Evolutionary conservation across 257 asterid species (phyloP).

Genomic region (Plantago ovata): DNA sequence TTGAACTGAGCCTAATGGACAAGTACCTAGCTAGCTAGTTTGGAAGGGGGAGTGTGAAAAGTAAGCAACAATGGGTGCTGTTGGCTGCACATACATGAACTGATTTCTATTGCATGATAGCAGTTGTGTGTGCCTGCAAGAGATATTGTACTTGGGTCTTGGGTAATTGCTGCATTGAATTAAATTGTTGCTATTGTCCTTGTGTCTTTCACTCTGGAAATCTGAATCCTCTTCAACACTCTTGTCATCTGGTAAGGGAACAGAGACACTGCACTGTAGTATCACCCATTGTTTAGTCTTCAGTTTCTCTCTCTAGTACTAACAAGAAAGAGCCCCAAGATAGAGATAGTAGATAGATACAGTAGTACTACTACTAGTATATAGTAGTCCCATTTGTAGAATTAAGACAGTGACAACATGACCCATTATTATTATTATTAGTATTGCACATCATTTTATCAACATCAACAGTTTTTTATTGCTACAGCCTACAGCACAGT

Average conservation of each 20-base stretch:
- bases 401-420: too few relatives aligned
- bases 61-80: conserved; percentile 3
- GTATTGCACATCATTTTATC: too few relatives aligned
- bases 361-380: too few relatives aligned
- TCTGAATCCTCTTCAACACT: conserved; percentile 5
- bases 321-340: too few relatives aligned
- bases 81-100: background rate
- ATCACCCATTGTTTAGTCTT: background rate
- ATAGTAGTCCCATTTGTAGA: too few relatives aligned
- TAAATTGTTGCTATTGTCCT: conserved; percentile 9
- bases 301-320: background rate
- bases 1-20: conserved; percentile 8
- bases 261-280: background rate
- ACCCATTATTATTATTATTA: too few relatives aligned
- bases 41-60: conserved; percentile 13
- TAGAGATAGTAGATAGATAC: too few relatives aligned
- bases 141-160: background rate
- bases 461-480: too few relatives aligned
- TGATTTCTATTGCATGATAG: conserved; percentile 19
- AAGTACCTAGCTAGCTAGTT: conserved; percentile 21
- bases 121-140: background rate
- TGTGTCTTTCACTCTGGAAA: background rate
- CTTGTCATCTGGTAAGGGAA: conserved; percentile 8
- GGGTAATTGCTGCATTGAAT: background rate
- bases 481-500: too few relatives aligned